Evolutionary conservation across 768 basidiomycete species (phyloP).

Genomic region (Amanita thiersii): DNA sequence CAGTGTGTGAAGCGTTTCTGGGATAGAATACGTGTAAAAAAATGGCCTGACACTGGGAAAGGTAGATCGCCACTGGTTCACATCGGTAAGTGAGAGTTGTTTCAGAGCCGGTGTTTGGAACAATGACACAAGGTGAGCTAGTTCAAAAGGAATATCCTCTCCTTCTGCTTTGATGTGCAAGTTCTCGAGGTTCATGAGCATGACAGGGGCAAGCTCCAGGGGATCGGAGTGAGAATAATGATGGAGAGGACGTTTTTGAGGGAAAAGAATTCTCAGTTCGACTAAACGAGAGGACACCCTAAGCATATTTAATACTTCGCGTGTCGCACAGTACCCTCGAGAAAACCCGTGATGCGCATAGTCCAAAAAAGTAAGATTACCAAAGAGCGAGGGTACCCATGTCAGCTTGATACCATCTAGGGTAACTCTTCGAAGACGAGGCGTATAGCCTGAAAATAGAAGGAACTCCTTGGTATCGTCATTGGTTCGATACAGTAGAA

Average conservation of each 20-base stretch:
- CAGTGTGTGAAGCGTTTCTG: slow-evolving; percentile 29
- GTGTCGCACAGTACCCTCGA: slow-evolving; percentile 42
- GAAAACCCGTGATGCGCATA: slow-evolving; percentile 71
- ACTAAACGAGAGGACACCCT: slow-evolving; percentile 41
- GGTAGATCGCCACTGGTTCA: slow-evolving; percentile 23
- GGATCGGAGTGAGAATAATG: slow-evolving; percentile 9
- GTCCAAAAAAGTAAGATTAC: slow-evolving; percentile 54
- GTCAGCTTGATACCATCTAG: slow-evolving; percentile 57
- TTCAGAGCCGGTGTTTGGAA: slow-evolving; percentile 39
- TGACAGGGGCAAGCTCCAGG: slow-evolving; percentile 21
- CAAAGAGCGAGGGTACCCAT: slow-evolving; percentile 57
- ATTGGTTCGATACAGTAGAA: slow-evolving; percentile 52
- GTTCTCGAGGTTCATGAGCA: slow-evolving; percentile 36
- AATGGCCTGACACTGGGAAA: slow-evolving; percentile 41
- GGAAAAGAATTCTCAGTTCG: slow-evolving; percentile 51
- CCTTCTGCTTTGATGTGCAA: slow-evolving; percentile 45
- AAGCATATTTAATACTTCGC: slow-evolving; percentile 53
- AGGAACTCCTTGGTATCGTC: slow-evolving; percentile 63
- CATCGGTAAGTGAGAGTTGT: slow-evolving; percentile 40
- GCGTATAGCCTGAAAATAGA: slow-evolving; percentile 56
- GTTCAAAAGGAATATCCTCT: slow-evolving; percentile 53
- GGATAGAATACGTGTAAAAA: slow-evolving; percentile 34
- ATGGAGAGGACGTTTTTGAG: slow-evolving; percentile 23
- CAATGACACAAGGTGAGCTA: slow-evolving; percentile 42
- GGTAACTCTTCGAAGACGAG: slow-evolving; percentile 44